A percentile compares a stretch with the other conserved stretches of the same genome.
These are phyloP conservation scores for Diaporthe batatas DNA, from an alignment of 2,329 filamentous ascomycete genomes.

Conservation along the genomic window DNA sequence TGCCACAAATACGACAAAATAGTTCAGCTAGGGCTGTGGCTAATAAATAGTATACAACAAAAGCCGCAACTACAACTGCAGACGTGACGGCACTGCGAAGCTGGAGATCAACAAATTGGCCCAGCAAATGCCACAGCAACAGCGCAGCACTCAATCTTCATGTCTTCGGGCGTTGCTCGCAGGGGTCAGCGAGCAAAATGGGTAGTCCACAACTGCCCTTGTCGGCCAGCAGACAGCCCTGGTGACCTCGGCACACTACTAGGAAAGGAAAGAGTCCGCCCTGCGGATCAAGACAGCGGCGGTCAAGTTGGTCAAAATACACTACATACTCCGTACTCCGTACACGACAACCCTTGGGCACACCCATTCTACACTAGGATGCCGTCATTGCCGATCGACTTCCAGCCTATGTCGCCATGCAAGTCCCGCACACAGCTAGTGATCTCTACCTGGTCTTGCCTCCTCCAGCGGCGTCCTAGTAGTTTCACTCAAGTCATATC, in stretches of 20 bases:
- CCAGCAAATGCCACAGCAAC: neutral
- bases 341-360: neutral
- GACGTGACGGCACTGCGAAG: neutral
- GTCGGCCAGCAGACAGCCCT: neutral
- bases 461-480: neutral
- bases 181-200: neutral
- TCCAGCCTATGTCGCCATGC: conserved; percentile 1
- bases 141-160: neutral
- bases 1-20: neutral
- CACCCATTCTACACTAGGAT: neutral
- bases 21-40: neutral
- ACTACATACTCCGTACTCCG: no score
- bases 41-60: no score
- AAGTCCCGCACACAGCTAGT: neutral
- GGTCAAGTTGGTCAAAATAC: neutral
- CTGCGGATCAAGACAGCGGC: conserved; percentile 1
- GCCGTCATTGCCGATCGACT: conserved; percentile 26
- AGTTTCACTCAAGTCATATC: neutral
- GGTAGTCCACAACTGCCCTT: neutral
- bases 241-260: conserved; percentile 21
- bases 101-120: neutral
- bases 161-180: neutral
- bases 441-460: neutral
- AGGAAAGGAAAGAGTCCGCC: conserved; percentile 3
- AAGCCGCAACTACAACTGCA: neutral